Base-by-base conservation (phyloP, 257 asterid species). In the Nicotiana sylvestris region DNA sequence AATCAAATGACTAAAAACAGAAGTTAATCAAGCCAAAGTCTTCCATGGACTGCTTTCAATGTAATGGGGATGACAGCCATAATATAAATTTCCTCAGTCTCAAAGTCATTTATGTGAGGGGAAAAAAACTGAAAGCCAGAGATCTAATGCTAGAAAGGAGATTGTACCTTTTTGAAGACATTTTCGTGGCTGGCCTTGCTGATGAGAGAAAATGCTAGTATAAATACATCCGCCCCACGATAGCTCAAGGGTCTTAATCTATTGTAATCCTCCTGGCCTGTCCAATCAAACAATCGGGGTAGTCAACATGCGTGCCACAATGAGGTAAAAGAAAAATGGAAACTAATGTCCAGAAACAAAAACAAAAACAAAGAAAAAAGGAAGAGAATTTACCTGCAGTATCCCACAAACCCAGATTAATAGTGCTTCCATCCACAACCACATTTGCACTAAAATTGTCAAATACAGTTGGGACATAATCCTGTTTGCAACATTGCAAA, bases 171-270 rank as follows among this genome's bases (percentile, higher is more conserved):
- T 87, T 92, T 91, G 29, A 91, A 88, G 83, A 94, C 79, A 83
- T 95, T 95, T 86, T 94, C 98, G 65, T 91, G 92, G 89, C 98
- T 95, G 80, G 96, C 96, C 91, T 90, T 94, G 92, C 97, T 92
- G 82, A 95, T 90, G 81, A 95, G 97, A 82, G 99, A 95, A 83
- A 95, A 94, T 33, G 97, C 88, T 83, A 95, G 97, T 84, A 95
- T 91, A 83, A 95, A 95, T 80, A 92, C 97, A 89, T 95, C 99
- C 27, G 98, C 99, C 77, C 97, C 98, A 58, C 97, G 97, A 85
- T 94, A 94, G 87, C 98, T 94, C 86, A 94, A 85, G 17, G 99
- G 99, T 80, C 98, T 90, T 83, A 94, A 88, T 84, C 97, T 89
- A 65, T 90, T 91, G 90, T 93, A 93, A 87, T 93, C 98, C 92